A percentile compares a stretch with the other conserved stretches of the same genome.
These are phyloP conservation scores for Puccinia novopanici DNA, from an alignment of 1,284 basidiomycete species.

Conservation along the genomic window DNA sequence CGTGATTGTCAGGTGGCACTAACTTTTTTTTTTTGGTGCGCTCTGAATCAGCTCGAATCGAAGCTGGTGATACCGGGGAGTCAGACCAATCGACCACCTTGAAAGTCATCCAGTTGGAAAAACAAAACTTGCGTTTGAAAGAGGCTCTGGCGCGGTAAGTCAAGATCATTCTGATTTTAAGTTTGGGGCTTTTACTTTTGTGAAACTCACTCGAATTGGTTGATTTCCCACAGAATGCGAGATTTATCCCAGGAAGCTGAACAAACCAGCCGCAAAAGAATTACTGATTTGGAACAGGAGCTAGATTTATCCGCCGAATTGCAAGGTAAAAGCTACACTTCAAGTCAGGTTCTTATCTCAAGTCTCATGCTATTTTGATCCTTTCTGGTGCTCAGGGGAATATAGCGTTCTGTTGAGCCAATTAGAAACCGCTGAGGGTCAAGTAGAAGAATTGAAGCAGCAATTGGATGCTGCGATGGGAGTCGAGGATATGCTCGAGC, in stretches of 20 bases:
- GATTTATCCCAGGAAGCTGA: slow-evolving; percentile 87
- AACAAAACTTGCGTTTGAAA: slow-evolving; percentile 91
- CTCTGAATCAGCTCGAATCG: slow-evolving; percentile 57
- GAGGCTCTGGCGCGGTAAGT: slow-evolving; percentile 81
- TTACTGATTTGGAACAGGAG: slow-evolving; percentile 87
- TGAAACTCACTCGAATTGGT: slow-evolving; percentile 35
- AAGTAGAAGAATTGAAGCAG: slow-evolving; percentile 88
- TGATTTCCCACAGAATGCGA: slow-evolving; percentile 66
- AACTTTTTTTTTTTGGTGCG: slow-evolving; percentile 9
- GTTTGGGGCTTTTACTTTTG: not conserved
- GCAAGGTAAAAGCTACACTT: slow-evolving; percentile 54
- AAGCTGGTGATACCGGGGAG: slow-evolving; percentile 62
- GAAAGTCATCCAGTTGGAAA: slow-evolving; percentile 87
- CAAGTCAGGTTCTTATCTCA: not conserved
- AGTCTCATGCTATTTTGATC: slow-evolving; percentile 21
- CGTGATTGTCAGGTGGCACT: slow-evolving; percentile 55
- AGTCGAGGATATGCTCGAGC: slow-evolving; percentile 93
- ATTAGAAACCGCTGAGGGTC: slow-evolving; percentile 78
- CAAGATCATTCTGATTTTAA: not conserved
- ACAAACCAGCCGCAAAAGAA: slow-evolving; percentile 75
- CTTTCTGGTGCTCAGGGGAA: slow-evolving; percentile 64
- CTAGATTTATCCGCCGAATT: slow-evolving; percentile 63
- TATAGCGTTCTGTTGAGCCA: slow-evolving; percentile 77
- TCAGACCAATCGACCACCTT: slow-evolving; percentile 68
- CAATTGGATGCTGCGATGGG: slow-evolving; percentile 94